A percentile compares a stretch with the other conserved stretches of the same genome.
Evolutionary conservation across 768 basidiomycete species (phyloP).

Genomic region (Strobilomyces dryophilus): DNA sequence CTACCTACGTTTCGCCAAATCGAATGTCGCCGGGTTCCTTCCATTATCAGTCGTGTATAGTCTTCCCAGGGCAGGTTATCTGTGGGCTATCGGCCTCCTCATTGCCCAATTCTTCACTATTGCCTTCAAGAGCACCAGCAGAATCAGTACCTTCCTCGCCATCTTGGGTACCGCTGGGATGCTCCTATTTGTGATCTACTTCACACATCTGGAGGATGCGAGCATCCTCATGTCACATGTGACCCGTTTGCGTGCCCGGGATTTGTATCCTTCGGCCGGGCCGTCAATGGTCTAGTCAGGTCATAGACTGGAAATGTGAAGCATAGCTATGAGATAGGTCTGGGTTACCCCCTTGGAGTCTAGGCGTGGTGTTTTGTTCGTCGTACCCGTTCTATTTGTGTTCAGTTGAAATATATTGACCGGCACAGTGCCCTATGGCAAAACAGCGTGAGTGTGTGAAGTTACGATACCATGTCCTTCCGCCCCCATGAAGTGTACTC

Average conservation of each 20-base stretch:
- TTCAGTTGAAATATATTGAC: no score
- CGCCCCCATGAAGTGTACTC: neutral
- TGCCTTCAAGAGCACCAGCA: conserved; percentile 8
- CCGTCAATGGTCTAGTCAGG: conserved; percentile 17
- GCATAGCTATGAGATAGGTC: no score
- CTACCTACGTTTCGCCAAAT: conserved; percentile 34
- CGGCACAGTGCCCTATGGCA: no score
- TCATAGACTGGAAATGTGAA: no score
- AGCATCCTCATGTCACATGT: neutral
- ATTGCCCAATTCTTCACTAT: conserved; percentile 26
- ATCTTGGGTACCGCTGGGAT: conserved; percentile 7
- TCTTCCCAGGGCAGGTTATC: conserved; percentile 49
- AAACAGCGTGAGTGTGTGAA: no score
- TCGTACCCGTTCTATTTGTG: no score
- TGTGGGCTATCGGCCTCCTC: conserved; percentile 42
- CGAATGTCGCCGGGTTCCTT: conserved; percentile 42
- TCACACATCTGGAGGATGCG: conserved; percentile 13
- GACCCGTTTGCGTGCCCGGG: conserved; percentile 2
- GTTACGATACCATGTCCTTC: neutral
- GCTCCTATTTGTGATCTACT: conserved; percentile 7
- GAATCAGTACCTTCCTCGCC: conserved; percentile 7
- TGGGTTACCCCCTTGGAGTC: no score
- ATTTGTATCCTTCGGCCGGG: neutral
- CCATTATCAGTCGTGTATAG: conserved; percentile 47
- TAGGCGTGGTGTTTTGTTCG: no score